Percentiles rank a stretch among this genome's conserved stretches.
These are phyloP conservation scores for Mycena belliarum DNA, from an alignment of 768 basidiomycete genomes.

Conservation along the genomic window DNA sequence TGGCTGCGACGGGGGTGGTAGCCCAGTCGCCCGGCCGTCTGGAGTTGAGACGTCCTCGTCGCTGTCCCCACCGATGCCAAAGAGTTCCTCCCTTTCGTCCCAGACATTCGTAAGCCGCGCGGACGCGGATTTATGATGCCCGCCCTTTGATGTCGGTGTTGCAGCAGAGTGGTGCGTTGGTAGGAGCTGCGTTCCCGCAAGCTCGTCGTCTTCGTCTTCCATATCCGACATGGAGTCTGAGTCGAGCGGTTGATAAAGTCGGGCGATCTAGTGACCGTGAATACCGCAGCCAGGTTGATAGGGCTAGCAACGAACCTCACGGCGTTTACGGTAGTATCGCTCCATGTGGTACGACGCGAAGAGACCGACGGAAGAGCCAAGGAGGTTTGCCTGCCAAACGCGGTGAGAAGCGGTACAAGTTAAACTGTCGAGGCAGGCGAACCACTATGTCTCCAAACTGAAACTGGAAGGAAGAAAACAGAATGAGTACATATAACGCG, in stretches of 20 bases:
- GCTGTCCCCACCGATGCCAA: constrained; percentile 66
- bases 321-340: constrained; percentile 72
- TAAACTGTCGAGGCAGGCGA: constrained; percentile 25
- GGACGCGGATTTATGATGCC: constrained; percentile 29
- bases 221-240: constrained; percentile 52
- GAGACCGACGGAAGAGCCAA: constrained; percentile 72
- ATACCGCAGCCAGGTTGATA: background rate
- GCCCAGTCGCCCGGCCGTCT: constrained; percentile 5
- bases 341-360: constrained; percentile 69
- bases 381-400: constrained; percentile 67
- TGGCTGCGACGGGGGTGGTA: constrained; percentile 31
- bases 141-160: constrained; percentile 30
- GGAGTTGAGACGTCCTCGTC: constrained; percentile 48
- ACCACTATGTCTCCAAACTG: constrained; percentile 75
- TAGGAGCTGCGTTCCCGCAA: constrained; percentile 54
- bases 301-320: constrained; percentile 54
- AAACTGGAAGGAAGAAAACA: constrained; percentile 38
- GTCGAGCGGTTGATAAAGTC: constrained; percentile 74
- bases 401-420: constrained; percentile 6
- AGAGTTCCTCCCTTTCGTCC: constrained; percentile 79
- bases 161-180: constrained; percentile 41
- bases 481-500: constrained; percentile 57
- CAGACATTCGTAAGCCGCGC: constrained; percentile 61
- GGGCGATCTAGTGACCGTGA: constrained; percentile 63
- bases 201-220: constrained; percentile 53